Evolutionary conservation across 345 rosid species (phyloP).

Genomic region (Camelina neglecta): DNA sequence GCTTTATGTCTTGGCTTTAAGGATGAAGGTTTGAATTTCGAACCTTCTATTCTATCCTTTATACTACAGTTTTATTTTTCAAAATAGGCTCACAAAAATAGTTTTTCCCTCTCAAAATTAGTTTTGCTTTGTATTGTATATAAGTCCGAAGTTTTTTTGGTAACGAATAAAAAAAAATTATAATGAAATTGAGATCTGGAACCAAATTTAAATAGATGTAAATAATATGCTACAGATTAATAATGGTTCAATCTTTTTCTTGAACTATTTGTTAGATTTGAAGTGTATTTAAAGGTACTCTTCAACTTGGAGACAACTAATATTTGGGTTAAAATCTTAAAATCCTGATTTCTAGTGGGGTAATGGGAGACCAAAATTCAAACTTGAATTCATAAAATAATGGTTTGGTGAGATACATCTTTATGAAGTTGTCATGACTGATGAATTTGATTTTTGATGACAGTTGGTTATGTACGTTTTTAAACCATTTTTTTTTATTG

Average conservation of each 20-base stretch:
- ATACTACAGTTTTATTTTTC: too few relatives aligned
- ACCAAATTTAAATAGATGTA: background rate
- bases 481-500: background rate
- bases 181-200: background rate
- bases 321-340: constrained; percentile 2
- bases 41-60: too few relatives aligned
- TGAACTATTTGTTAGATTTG: background rate
- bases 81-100: too few relatives aligned
- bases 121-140: too few relatives aligned
- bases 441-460: background rate
- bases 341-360: constrained; percentile 12
- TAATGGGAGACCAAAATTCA: constrained; percentile 7
- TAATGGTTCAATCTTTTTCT: background rate
- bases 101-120: too few relatives aligned
- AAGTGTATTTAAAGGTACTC: background rate
- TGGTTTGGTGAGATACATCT: constrained; percentile 6
- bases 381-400: background rate
- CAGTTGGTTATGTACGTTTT: too few relatives aligned
- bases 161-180: background rate
- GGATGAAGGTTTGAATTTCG: too few relatives aligned
- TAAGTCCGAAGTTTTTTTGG: background rate
- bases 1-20: too few relatives aligned
- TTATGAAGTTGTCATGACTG: constrained; percentile 14
- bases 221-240: background rate
- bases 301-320: constrained; percentile 8